Evolutionary conservation across 2,329 filamentous ascomycete genomes (phyloP).

Genomic region (Colletotrichum scovillei): DNA sequence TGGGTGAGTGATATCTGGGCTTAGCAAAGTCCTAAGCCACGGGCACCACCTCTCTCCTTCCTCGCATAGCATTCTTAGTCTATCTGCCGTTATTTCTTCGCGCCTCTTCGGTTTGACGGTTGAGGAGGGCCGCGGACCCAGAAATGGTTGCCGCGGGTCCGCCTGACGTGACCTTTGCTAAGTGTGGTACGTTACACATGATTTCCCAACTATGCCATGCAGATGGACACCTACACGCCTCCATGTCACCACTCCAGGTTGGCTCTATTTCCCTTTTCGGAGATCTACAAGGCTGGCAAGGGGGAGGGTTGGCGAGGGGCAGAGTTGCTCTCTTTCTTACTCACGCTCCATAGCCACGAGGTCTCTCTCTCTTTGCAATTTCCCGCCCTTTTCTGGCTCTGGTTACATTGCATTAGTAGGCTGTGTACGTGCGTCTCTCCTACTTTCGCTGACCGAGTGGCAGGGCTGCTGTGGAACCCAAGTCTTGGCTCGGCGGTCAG

Average conservation of each 20-base stretch:
- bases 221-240: background rate
- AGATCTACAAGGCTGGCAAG: background rate
- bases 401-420: background rate
- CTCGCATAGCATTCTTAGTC: slow-evolving; percentile 1
- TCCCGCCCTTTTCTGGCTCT: background rate
- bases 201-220: background rate
- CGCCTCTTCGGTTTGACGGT: background rate
- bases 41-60: background rate
- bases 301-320: no score
- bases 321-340: no score
- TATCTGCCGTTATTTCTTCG: background rate
- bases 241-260: background rate
- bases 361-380: background rate
- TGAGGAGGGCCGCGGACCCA: background rate
- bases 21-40: background rate
- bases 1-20: background rate
- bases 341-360: background rate
- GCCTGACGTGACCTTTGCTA: background rate
- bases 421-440: background rate
- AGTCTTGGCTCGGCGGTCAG: background rate
- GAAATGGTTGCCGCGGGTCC: background rate
- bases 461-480: background rate
- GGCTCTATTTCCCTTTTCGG: background rate
- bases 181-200: no score
- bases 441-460: background rate